Evolutionary conservation across 2,329 filamentous ascomycete species (phyloP).

Genomic region (Ophiostoma sp.): DNA sequence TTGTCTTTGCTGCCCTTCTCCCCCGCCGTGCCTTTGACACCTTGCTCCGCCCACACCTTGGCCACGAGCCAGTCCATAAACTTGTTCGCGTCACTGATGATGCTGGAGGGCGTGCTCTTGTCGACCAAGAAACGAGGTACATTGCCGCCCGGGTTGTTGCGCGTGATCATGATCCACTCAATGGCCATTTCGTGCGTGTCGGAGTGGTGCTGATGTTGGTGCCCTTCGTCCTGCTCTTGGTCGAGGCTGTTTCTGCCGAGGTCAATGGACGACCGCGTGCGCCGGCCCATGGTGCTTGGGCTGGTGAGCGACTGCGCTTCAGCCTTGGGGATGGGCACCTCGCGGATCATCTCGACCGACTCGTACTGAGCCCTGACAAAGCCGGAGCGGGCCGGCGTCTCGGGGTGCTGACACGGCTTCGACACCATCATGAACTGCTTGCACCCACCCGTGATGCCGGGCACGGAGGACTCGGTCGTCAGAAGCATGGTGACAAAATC

Average conservation of each 20-base stretch:
- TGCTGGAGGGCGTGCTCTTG: conserved; percentile 74
- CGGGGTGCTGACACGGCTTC: conserved; percentile 72
- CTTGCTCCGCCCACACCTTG: background rate
- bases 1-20: conserved; percentile 16
- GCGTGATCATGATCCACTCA: conserved; percentile 90
- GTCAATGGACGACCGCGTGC: conserved; percentile 43
- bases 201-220: no score
- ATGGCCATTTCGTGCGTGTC: conserved; percentile 43
- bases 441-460: conserved; percentile 36
- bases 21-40: conserved; percentile 11
- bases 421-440: conserved; percentile 83
- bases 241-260: conserved; percentile 33
- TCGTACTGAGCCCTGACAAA: conserved; percentile 84
- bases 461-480: conserved; percentile 21
- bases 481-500: conserved; percentile 81
- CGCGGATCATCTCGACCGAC: conserved; percentile 83
- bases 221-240: conserved; percentile 19
- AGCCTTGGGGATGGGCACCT: conserved; percentile 55
- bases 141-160: conserved; percentile 81
- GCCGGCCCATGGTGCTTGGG: conserved; percentile 29
- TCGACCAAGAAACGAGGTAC: conserved; percentile 91
- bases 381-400: conserved; percentile 62
- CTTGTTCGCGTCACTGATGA: conserved; percentile 71
- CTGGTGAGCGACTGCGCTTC: conserved; percentile 26
- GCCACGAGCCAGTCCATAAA: conserved; percentile 68